Base-by-base conservation (phyloP, 78 protist species). In the Chrysochromulina tobinii region DNA sequence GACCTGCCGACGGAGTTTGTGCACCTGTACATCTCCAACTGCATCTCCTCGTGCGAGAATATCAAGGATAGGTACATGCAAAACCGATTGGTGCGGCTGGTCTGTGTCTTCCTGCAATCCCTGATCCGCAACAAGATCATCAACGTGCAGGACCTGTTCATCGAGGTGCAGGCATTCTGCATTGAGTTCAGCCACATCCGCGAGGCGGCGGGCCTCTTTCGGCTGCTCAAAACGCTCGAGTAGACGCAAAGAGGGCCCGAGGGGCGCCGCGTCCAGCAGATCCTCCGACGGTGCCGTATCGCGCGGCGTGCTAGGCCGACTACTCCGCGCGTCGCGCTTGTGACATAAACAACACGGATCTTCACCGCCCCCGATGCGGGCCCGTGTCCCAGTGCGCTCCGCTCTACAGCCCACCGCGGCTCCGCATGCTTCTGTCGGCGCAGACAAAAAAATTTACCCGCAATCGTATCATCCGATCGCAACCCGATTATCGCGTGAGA, bases 71-170 rank as follows among this genome's bases (percentile, higher is more conserved):
- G 94, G 73, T 92, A 89, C 81, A 83, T 81, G 90, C 97, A 94
- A 7, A 89, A 93, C 81, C 89, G 98, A 20, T 77, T 92, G 9
- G 98, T 97, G 11, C 92, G 64, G 64, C 95, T 97, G 55, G 99
- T 96, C 17, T 96, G 98, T 75, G 98, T 96, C 12, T 97, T 96
- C 81, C 93, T 96, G 21, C 96, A 94, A 69, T 94, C 97, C 21
- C 95, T 97, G 64, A 96, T 97, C 67, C 85, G 97, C 38, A 96
- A 97, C 95, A 94, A 92, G 87, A 94, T 94, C 88, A 92, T 97
- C 81, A 86, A 93, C 61, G 96, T 96, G 18, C 91, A 88, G 81
- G 93, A 91, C n/a, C 68, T 92, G 64, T 75, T 92, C 87, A 81
- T 88, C 27, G 94, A 92, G 87, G 91, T 92, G 57, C 94, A 92